Base-by-base conservation (phyloP, 306 rosid species). In the Canavalia gladiata region DNA sequence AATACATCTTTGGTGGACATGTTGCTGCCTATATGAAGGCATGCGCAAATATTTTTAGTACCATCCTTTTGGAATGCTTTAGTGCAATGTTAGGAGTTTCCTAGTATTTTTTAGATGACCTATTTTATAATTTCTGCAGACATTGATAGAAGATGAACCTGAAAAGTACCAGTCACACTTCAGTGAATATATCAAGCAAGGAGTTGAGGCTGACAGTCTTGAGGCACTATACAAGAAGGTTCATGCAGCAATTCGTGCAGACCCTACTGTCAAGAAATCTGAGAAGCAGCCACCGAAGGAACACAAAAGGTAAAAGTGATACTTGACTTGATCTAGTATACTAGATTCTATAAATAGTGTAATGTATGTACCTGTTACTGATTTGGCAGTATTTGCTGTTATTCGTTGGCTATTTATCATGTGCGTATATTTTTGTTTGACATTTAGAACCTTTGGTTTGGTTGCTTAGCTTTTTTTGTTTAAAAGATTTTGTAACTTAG, bases 231-330 rank as follows among this genome's bases (percentile, higher is more conserved):
- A 90, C 88, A 93, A 91, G 87, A 92, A 87, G 72, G 97, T 92
- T 51, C 97, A 95, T 81, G 95, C 97, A 1, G 92, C 97, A 46
- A 95, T 95, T 42, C 94, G 97, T 2, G 90, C 95, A 0, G 88
- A 89, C 69, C 97, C 98, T 3, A 0, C 68, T 0, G 0, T 12
- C 1, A 92, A 88, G 88, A 90, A 87, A 41, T 71, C 90, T 4
- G 88, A 70, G 63, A 92, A 92, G 78, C 86, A 86, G 55, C 89
- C 90, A 29, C 97, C 91, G 0, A 88, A 86, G 51, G 81, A 87
- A 6, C 98, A 88, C 83, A 90, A 92, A 89, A 90, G 95, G 97
- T 90, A 80, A 68, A 25, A 8, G 11, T 42, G 11, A 37, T 30
- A 12, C 47, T 11, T 28, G 7, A 7, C 33, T 37, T 29, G 8